These are phyloP conservation scores for Pouteria campechiana DNA, from an alignment of 179 eudicot genomes.

Conservation along the genomic window DNA sequence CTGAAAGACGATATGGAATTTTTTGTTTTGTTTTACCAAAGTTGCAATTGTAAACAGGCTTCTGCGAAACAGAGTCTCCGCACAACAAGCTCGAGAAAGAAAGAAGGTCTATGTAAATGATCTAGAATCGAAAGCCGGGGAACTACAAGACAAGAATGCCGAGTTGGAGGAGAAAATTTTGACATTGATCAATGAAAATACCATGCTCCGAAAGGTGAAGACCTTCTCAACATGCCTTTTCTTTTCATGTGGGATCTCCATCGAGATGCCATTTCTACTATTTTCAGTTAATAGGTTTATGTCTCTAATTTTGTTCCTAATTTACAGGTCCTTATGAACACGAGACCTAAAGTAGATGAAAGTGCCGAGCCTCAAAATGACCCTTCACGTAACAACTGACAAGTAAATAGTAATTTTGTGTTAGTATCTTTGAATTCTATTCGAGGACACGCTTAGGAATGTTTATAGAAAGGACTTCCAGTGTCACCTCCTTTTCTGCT, in stretches of 20 bases:
- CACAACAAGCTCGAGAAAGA: slow-evolving; percentile 41
- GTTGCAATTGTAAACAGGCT: slow-evolving; percentile 22
- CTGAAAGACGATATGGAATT: too few relatives aligned
- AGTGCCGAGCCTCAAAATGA: slow-evolving; percentile 2
- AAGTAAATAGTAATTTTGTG: too few relatives aligned
- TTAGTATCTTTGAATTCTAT: too few relatives aligned
- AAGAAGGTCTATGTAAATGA: slow-evolving; percentile 37
- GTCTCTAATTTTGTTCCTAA: too few relatives aligned
- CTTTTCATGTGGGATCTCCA: neutral
- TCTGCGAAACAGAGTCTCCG: slow-evolving; percentile 39
- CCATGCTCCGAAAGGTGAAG: slow-evolving; percentile 36
- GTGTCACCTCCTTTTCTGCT: neutral
- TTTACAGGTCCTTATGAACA: slow-evolving; percentile 1
- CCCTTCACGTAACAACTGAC: too few relatives aligned
- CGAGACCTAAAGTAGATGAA: slow-evolving; percentile 9
- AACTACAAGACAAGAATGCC: slow-evolving; percentile 21
- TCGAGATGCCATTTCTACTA: neutral
- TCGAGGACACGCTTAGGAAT: neutral
- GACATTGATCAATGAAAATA: slow-evolving; percentile 25
- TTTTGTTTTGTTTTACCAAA: too few relatives aligned
- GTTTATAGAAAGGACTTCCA: slow-evolving; percentile 7
- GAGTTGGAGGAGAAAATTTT: slow-evolving; percentile 28
- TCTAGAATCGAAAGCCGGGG: slow-evolving; percentile 26
- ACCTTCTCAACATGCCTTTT: neutral
- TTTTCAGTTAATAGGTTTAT: too few relatives aligned